Evolutionary conservation across 257 asterid species (phyloP).

Genomic region (Solanum pimpinellifolium): DNA sequence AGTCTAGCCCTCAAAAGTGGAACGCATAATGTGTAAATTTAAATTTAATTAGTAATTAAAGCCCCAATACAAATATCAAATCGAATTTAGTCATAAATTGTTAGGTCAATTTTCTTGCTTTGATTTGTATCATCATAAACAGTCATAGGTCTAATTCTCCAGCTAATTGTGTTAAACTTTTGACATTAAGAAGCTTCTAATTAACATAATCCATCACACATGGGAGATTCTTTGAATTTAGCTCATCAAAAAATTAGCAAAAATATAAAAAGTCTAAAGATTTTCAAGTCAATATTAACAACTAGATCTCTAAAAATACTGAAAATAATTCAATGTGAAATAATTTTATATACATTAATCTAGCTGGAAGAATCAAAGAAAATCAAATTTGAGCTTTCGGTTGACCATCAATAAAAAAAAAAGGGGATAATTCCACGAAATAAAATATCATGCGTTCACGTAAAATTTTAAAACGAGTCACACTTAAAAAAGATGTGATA

Average conservation of each 20-base stretch:
- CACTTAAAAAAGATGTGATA: background rate
- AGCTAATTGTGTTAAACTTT: background rate
- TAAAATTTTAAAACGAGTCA: background rate
- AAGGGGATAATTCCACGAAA: too few species aligned
- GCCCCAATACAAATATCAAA: rapidly evolving
- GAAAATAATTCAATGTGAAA: background rate
- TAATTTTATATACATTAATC: background rate
- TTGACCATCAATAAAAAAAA: background rate
- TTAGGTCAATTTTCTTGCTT: background rate
- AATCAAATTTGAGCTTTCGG: background rate
- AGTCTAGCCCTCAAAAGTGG: background rate
- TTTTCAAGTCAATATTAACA: background rate
- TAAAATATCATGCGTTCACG: too few species aligned
- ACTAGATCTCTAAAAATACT: background rate
- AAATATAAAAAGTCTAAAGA: background rate
- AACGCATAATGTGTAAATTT: rapidly evolving
- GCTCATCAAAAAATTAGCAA: background rate
- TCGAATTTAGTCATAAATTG: background rate
- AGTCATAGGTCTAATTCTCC: background rate
- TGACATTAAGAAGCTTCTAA: background rate
- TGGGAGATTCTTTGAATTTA: background rate
- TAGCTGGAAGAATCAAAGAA: background rate
- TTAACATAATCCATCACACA: background rate
- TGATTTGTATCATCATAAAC: background rate
- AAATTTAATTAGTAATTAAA: background rate